Evolutionary conservation across 805 yeast genomes (phyloP).

Genomic region (Cyberlindnera subsufficiens): DNA sequence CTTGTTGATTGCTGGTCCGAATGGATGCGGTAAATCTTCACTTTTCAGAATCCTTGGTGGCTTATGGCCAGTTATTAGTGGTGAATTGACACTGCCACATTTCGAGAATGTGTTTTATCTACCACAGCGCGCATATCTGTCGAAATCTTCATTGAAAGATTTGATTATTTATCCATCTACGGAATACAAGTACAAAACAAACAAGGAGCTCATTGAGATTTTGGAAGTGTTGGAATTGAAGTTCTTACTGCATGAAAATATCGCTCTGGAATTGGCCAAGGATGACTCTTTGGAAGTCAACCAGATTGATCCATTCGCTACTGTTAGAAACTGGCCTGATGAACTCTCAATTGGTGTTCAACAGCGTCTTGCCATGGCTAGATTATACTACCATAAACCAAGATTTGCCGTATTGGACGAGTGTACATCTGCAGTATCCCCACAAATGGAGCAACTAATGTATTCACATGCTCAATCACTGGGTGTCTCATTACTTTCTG

Average conservation of each 20-base stretch:
- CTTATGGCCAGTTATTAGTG: constrained; percentile 74
- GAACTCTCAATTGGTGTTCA: constrained; percentile 88
- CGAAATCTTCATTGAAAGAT: constrained; percentile 61
- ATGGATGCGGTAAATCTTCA: constrained; percentile 94
- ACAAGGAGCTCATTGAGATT: constrained; percentile 46
- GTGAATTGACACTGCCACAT: constrained; percentile 56
- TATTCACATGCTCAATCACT: constrained; percentile 73
- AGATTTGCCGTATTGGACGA: constrained; percentile 93
- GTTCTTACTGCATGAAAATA: constrained; percentile 45
- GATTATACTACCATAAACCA: constrained; percentile 86
- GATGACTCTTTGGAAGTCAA: constrained; percentile 25
- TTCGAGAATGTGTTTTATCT: constrained; percentile 71
- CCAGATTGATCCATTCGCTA: constrained; percentile 48
- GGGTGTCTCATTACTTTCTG: constrained; percentile 80
- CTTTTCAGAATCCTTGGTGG: constrained; percentile 88
- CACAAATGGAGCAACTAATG: constrained; percentile 86
- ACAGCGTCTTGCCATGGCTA: constrained; percentile 88
- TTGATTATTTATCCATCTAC: constrained; percentile 88
- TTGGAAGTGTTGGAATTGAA: constrained; percentile 53
- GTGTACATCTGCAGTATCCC: constrained; percentile 91
- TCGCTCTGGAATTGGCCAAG: constrained; percentile 29
- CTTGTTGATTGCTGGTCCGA: constrained; percentile 87
- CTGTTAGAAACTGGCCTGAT: constrained; percentile 79
- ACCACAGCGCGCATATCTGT: constrained; percentile 88
- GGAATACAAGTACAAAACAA: constrained; percentile 40